phyloP scores from a whole-genome alignment of 768 basidiomycete genomes.

The Rhodotorula paludigena region DNA sequence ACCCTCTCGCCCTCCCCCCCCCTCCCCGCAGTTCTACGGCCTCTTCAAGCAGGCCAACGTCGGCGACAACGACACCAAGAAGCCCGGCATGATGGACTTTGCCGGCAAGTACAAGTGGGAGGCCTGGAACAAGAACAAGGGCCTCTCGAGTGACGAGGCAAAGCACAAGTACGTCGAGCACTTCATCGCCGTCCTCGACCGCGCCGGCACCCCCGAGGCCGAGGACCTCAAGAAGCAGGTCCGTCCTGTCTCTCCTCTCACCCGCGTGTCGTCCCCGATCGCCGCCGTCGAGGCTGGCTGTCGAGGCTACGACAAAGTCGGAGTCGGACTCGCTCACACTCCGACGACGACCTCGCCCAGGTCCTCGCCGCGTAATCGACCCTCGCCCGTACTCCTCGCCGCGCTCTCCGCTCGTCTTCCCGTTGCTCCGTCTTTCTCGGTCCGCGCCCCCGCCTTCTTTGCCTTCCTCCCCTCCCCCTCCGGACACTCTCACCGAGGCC shows the following conservation, averaged over 20 bases:
- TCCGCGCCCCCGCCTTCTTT: no score
- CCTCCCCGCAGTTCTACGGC: conserved; percentile 71
- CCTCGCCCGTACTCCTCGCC: no score
- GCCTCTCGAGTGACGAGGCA: conserved; percentile 67
- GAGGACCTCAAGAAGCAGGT: conserved; percentile 60
- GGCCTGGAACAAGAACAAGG: conserved; percentile 71
- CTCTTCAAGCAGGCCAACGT: conserved; percentile 82
- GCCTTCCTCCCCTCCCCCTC: no score
- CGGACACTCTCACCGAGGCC: no score
- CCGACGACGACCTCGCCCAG: no score
- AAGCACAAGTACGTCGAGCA: conserved; percentile 67
- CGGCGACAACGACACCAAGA: conserved; percentile 29
- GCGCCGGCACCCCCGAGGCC: conserved; percentile 54
- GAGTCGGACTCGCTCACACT: no score
- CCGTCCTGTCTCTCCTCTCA: not conserved
- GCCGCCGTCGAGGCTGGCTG: no score
- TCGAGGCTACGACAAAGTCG: no score
- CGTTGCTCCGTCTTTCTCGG: no score
- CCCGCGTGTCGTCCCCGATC: no score
- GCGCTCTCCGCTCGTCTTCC: no score
- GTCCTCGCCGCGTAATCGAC: no score
- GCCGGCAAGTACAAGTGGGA: conserved; percentile 87
- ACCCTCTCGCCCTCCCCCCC: not conserved
- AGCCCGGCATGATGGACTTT: conserved; percentile 70
- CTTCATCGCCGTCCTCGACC: conserved; percentile 62